Base-by-base conservation (phyloP, 2,329 filamentous ascomycete genomes). In the Venturia effusa region DNA sequence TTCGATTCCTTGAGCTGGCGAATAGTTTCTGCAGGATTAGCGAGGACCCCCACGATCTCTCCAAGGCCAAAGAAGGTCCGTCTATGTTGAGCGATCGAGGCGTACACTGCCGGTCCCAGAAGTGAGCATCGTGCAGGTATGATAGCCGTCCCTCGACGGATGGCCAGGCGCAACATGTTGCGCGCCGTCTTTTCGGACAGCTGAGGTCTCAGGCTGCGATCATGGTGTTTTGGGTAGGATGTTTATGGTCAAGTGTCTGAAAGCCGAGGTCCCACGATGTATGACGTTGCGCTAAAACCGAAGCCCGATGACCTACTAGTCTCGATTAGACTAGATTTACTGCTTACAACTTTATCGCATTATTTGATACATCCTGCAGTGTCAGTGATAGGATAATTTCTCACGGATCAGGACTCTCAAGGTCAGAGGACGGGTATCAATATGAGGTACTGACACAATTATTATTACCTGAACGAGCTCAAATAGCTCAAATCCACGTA, bases 31-130 rank as follows among this genome's bases (percentile, higher is more conserved):
- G 60, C 60, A 7, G 60, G 60, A 11, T 62, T 62, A 15, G 60
- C 60, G 10, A 62, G 40, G 27, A 62, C 60, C 4, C 60, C 60
- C 11, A 48, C 60, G 19, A 62, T 30, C 19, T 62, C 60, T 30
- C 60, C 60, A n/a, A 62, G 60, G 24, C 60, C 60, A 27, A 62
- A 62, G 41, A 62, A 62, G 15, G 60, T 32, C 22, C 60, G 30
- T 43, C 51, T 57, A n/a, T 57, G 51, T 17, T 34, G 30, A 27
- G 51, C 27, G 15, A 11, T 8, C n/a, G 30, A 15, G 11, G n/a
- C 27, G 51, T 30, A 57, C 34, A 11, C 8, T 57, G 51, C 19
- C 34, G 51, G 15, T 57, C 17, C 15, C 6, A 32, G 30, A 10
- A n/a, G 27, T 34, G 51, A 34, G 30, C 15, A 57, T 2, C 15